Conservation (phyloP, 2,329 filamentous ascomycete genomes). For the Ceratocystis harringtonii region DNA sequence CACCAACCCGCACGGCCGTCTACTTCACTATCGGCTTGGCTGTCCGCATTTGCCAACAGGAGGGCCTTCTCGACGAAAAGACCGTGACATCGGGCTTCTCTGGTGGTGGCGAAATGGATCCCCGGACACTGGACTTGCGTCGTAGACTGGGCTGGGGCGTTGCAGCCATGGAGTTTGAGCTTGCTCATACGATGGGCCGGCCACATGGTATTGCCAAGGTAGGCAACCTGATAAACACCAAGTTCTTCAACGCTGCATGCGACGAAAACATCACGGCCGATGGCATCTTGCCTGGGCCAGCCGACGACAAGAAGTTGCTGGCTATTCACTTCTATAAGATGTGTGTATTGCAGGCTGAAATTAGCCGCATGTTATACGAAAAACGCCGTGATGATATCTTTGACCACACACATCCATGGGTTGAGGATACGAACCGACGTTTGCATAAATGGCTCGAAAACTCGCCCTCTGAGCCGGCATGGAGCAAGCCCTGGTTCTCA, state of each 20-base stretch:
- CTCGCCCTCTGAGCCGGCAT: conserved; percentile 52
- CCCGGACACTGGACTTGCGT: conserved; percentile 74
- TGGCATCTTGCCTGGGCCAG: conserved; percentile 57
- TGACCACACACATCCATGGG: conserved; percentile 77
- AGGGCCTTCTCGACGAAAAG: conserved; percentile 77
- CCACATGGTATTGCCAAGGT: conserved; percentile 72
- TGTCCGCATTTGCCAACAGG: conserved; percentile 72
- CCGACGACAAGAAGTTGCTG: conserved; percentile 70
- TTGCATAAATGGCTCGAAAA: conserved; percentile 65
- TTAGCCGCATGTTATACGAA: conserved; percentile 72
- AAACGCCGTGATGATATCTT: conserved; percentile 63
- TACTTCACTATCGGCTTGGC: conserved; percentile 89
- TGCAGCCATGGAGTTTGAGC: conserved; percentile 71
- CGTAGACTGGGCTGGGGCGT: conserved; percentile 79
- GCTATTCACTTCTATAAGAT: conserved; percentile 91
- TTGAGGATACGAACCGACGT: conserved; percentile 60
- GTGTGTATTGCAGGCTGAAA: conserved; percentile 75
- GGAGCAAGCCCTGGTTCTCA: conserved; percentile 58
- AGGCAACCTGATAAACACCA: conserved; percentile 70
- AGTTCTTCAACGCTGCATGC: conserved; percentile 67
- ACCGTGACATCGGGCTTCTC: conserved; percentile 55
- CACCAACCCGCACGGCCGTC: conserved; percentile 78
- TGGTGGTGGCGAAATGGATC: conserved; percentile 43
- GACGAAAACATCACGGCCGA: conserved; percentile 69
- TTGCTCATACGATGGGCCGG: conserved; percentile 76